Evolutionary conservation across 2,329 filamentous ascomycete genomes (phyloP).

Genomic region (Aphanocladium album): DNA sequence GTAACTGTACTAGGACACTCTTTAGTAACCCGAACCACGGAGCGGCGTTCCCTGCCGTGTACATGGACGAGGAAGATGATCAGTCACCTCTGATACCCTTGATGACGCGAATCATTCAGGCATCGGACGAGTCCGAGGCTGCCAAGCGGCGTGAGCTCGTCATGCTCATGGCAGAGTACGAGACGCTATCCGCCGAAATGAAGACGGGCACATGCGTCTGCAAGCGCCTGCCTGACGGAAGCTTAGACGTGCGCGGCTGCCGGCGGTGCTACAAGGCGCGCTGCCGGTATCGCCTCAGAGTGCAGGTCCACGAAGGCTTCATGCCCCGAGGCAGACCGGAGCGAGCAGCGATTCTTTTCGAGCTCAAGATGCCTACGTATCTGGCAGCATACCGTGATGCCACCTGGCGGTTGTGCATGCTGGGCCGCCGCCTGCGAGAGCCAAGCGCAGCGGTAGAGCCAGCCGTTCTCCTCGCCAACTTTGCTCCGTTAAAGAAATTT

Average conservation of each 20-base stretch:
- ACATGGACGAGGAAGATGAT: not conserved
- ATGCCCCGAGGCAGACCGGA: not conserved
- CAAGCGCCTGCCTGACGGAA: not conserved
- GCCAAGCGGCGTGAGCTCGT: not conserved
- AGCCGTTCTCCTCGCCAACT: not conserved
- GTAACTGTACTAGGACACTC: not conserved
- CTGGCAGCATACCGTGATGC: not conserved
- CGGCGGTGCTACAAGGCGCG: not conserved
- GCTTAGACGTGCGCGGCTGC: not conserved
- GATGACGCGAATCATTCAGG: not conserved
- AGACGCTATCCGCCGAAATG: not conserved
- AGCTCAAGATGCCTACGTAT: not conserved
- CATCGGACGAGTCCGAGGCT: not conserved
- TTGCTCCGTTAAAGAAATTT: not conserved
- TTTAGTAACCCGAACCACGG: not conserved
- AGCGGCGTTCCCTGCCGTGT: not conserved
- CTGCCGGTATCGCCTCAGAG: not conserved
- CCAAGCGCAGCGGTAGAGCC: not conserved
- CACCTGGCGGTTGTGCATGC: constrained; percentile 2
- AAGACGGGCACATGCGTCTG: not conserved
- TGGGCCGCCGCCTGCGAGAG: not conserved
- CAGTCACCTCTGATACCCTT: not conserved
- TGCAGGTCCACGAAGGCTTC: not conserved
- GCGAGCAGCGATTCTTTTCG: not conserved
- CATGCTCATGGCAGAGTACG: not conserved